These are phyloP conservation scores for Auriscalpium orientale DNA, from an alignment of 768 basidiomycete genomes.

Conservation along the genomic window DNA sequence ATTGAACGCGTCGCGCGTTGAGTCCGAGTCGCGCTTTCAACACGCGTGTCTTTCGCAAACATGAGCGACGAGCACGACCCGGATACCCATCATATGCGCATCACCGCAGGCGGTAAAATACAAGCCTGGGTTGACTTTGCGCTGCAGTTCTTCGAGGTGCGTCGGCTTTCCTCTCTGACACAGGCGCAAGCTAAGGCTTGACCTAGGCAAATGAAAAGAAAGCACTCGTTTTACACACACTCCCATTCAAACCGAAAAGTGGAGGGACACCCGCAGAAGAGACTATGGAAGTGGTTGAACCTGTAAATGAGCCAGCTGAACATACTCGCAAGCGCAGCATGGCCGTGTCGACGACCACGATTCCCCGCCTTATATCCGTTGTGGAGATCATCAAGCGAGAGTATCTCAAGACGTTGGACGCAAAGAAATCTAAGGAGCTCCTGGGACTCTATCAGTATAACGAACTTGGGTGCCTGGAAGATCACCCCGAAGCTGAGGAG, in stretches of 20 bases:
- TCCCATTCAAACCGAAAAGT: slow-evolving; percentile 27
- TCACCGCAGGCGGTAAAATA: slow-evolving; percentile 30
- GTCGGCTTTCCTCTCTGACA: background rate
- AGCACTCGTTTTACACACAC: slow-evolving; percentile 52
- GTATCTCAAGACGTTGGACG: slow-evolving; percentile 48
- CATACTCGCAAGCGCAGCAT: slow-evolving; percentile 13
- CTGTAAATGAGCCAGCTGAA: no score
- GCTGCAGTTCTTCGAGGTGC: slow-evolving; percentile 29
- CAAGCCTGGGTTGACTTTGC: slow-evolving; percentile 29
- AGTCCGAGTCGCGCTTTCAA: no score
- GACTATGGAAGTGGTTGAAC: no score
- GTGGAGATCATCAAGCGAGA: slow-evolving; percentile 84
- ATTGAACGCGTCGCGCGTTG: no score
- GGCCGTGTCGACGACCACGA: slow-evolving; percentile 31
- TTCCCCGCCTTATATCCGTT: slow-evolving; percentile 66
- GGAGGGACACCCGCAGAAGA: slow-evolving; percentile 6
- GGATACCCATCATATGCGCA: slow-evolving; percentile 25
- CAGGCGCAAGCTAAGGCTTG: background rate
- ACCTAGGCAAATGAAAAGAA: slow-evolving; percentile 39
- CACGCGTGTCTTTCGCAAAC: no score
- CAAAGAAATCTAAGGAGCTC: slow-evolving; percentile 16
- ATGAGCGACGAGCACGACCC: no score
- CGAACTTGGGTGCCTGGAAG: slow-evolving; percentile 51
- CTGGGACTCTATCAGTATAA: slow-evolving; percentile 74
- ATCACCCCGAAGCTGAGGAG: slow-evolving; percentile 19